A percentile compares a stretch with the other conserved stretches of the same genome.
Evolutionary conservation across 2,329 filamentous ascomycete genomes (phyloP).

Genomic region (Fusarium verticillioides): DNA sequence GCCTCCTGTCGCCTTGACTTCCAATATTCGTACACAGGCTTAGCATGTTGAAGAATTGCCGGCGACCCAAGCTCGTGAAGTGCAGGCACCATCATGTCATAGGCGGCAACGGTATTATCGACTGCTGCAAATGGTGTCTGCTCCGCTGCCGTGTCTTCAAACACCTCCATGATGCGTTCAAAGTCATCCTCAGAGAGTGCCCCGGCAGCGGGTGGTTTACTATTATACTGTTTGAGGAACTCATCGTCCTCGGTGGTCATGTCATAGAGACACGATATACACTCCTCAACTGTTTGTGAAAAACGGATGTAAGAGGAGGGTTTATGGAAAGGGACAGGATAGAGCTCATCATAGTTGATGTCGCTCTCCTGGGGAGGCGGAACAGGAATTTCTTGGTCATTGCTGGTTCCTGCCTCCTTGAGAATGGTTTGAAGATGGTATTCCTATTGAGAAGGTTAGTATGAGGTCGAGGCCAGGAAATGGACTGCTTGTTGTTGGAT

Average conservation of each 20-base stretch:
- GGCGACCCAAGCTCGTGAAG: constrained; percentile 64
- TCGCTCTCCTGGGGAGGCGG: constrained; percentile 72
- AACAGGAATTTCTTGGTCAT: constrained; percentile 72
- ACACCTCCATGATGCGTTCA: constrained; percentile 93
- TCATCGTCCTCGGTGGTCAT: constrained; percentile 91
- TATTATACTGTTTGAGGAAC: constrained; percentile 86
- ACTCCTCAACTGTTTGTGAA: constrained; percentile 98
- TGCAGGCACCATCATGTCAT: constrained; percentile 78
- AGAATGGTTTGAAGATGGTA: constrained; percentile 91
- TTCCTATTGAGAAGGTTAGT: constrained; percentile 70
- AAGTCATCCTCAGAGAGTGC: constrained; percentile 90
- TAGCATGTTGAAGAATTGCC: constrained; percentile 69
- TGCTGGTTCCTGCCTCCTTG: constrained; percentile 64
- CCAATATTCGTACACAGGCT: constrained; percentile 92
- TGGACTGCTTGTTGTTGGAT: constrained; percentile 9
- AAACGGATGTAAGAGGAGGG: constrained; percentile 96
- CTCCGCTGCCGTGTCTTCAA: constrained; percentile 85
- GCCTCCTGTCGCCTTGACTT: constrained; percentile 73
- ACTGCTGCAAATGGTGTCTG: constrained; percentile 91
- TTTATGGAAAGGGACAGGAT: constrained; percentile 81
- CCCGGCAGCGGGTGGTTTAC: constrained; percentile 71
- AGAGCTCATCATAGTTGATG: constrained; percentile 89
- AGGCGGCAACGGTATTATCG: constrained; percentile 85
- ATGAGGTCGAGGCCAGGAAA: constrained; percentile 14
- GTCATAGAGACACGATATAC: constrained; percentile 89